Percentiles rank a stretch among this genome's conserved stretches.
phyloP scores from a whole-genome alignment of 495 filamentous ascomycete genomes.

The Oidiodendron maius region DNA sequence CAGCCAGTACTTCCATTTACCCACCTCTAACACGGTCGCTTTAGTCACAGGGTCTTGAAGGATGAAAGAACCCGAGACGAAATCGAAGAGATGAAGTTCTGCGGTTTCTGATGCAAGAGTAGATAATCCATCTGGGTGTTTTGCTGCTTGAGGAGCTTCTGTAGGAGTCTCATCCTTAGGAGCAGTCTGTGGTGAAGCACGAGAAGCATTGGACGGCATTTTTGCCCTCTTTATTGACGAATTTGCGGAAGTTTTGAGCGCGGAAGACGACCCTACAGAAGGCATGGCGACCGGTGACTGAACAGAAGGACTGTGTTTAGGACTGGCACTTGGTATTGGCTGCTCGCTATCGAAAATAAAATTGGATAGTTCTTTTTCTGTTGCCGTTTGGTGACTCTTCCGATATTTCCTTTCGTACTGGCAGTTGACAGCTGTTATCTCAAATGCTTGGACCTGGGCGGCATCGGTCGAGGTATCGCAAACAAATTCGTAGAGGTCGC shows the following conservation, averaged over 20 bases:
- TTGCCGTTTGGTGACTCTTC: constrained; percentile 70
- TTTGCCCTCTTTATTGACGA: constrained; percentile 21
- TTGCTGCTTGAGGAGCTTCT: constrained; percentile 51
- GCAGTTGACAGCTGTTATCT: constrained; percentile 80
- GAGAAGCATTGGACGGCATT: constrained; percentile 15
- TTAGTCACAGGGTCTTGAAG: constrained; percentile 68
- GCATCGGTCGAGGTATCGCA: constrained; percentile 70
- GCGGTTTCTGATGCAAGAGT: constrained; percentile 69
- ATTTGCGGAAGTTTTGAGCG: constrained; percentile 20
- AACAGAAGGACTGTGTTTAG: constrained; percentile 31
- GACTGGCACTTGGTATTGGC: constrained; percentile 78
- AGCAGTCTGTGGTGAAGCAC: constrained; percentile 12
- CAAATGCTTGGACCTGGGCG: constrained; percentile 71
- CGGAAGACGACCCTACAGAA: neutral
- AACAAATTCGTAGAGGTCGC: constrained; percentile 94
- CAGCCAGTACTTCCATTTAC: constrained; percentile 93
- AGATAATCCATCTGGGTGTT: constrained; percentile 63
- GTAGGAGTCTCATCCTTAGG: constrained; percentile 32
- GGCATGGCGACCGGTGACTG: constrained; percentile 15
- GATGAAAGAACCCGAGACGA: constrained; percentile 75
- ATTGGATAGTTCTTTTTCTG: constrained; percentile 69
- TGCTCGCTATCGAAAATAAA: constrained; percentile 77
- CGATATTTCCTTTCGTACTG: constrained; percentile 96
- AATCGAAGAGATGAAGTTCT: constrained; percentile 92
- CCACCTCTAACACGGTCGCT: constrained; percentile 79